A percentile compares a stretch with the other conserved stretches of the same genome.
phyloP scores from a whole-genome alignment of 768 basidiomycete genomes.

The Suillus clintonianus region DNA sequence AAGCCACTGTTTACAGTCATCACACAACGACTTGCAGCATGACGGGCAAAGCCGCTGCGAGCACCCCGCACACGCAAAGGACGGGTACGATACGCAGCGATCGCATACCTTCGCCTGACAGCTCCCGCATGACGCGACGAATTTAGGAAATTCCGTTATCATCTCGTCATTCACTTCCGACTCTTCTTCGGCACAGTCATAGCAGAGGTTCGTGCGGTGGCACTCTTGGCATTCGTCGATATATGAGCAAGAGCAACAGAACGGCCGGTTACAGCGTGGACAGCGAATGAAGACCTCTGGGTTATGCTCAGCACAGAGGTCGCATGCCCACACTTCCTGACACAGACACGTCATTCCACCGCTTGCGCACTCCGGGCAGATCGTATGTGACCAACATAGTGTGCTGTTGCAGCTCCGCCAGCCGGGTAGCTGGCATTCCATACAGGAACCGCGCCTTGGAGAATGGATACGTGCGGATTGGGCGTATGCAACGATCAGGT shows the following conservation, averaged over 20 bases:
- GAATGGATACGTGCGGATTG: neutral
- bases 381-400: neutral
- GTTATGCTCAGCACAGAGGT: neutral
- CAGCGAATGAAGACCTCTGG: neutral
- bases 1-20: neutral
- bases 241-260: neutral
- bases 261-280: neutral
- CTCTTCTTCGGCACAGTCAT: neutral
- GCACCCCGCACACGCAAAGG: neutral
- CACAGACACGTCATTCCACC: neutral
- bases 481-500: neutral
- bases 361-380: neutral
- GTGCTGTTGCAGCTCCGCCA: neutral
- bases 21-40: neutral
- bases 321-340: neutral
- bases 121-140: neutral
- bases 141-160: neutral
- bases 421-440: neutral
- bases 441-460: neutral
- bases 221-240: neutral
- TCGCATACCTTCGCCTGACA: neutral
- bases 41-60: neutral
- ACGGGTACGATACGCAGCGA: neutral
- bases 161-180: too few species aligned
- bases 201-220: neutral